Base-by-base conservation (phyloP, 495 filamentous ascomycete species). In the Tuber melanosporum region DNA sequence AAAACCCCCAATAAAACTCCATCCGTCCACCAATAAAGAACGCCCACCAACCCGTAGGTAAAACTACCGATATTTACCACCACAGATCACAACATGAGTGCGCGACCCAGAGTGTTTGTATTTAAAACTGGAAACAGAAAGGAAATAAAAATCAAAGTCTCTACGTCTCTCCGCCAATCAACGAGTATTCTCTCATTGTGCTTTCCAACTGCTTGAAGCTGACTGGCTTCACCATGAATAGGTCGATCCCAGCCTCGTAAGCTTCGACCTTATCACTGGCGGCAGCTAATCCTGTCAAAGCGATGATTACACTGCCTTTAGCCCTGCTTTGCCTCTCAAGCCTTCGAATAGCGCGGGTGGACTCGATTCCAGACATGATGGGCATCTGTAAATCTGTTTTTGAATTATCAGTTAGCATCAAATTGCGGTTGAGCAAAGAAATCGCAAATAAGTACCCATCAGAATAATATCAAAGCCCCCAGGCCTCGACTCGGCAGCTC, bases 181-280 rank as follows among this genome's bases (percentile, higher is more conserved):
- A 66, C 36, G 57, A 26, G 32, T 66, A 77, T 78, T 77, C 73
- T 47, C 81, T 72, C 71, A 83, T 49, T 49, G 76, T 78, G 72
- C 77, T 84, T 70, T 82, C 83, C 73, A 88, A 75, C 75, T 84
- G 83, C 73, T 84, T 83, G 76, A 88, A 80, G 36, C 78, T 81
- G 36, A 93, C 90, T 1, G 92, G 92, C 79, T 93, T 92, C 20
- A 91, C 92, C 78, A 93, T 85, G 81, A 92, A 93, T 20, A 91
- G 81, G 82, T 94, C 90, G 47, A 94, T 87, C 9, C 92, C 92
- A 19, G 88, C 89, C 10, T 86, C 87, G 75, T 90, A 86, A 0
- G 92, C 92, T 71, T 93, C 91, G 10, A 88, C 85, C 81, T 92
- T 89, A 77, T 91, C 91, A 22, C 87, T 86, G 9, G 86, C 86